phyloP scores from a whole-genome alignment of 805 yeast genomes.

The Ogataea thermomethanolica region DNA sequence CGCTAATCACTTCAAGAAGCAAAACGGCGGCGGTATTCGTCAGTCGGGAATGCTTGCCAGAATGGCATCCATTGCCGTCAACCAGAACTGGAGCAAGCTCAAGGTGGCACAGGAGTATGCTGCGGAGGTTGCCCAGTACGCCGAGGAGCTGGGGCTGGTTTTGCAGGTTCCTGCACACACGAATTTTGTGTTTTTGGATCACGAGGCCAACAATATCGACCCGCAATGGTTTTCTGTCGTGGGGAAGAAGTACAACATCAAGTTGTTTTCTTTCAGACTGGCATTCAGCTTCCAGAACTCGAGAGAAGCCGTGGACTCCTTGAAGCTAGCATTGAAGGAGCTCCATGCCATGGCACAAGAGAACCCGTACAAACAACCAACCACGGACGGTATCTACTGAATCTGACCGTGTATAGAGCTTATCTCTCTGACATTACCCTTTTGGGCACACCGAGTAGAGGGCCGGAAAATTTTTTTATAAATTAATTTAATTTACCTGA shows the following conservation, averaged over 20 bases:
- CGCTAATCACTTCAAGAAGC: slow-evolving; percentile 85
- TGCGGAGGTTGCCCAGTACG: slow-evolving; percentile 47
- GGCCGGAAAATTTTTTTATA: slow-evolving; percentile 12
- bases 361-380: slow-evolving; percentile 40
- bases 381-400: slow-evolving; percentile 4
- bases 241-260: slow-evolving; percentile 59
- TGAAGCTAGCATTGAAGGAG: slow-evolving; percentile 57
- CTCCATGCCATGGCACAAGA: slow-evolving; percentile 49
- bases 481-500: slow-evolving; percentile 1
- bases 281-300: slow-evolving; percentile 76
- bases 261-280: slow-evolving; percentile 67
- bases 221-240: slow-evolving; percentile 34
- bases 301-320: slow-evolving; percentile 49
- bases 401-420: neutral
- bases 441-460: slow-evolving; percentile 10
- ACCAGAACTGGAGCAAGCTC: slow-evolving; percentile 64
- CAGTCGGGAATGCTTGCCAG: slow-evolving; percentile 79
- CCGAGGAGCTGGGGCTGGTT: slow-evolving; percentile 48
- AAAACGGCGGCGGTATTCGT: slow-evolving; percentile 90
- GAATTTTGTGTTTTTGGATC: slow-evolving; percentile 76
- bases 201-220: slow-evolving; percentile 50
- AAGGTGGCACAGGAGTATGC: slow-evolving; percentile 49
- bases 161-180: slow-evolving; percentile 78
- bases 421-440: slow-evolving; percentile 6
- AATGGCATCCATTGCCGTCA: slow-evolving; percentile 79